These are phyloP conservation scores for Pythium oligandrum DNA, from an alignment of 352 stramenopile species.

Conservation along the genomic window DNA sequence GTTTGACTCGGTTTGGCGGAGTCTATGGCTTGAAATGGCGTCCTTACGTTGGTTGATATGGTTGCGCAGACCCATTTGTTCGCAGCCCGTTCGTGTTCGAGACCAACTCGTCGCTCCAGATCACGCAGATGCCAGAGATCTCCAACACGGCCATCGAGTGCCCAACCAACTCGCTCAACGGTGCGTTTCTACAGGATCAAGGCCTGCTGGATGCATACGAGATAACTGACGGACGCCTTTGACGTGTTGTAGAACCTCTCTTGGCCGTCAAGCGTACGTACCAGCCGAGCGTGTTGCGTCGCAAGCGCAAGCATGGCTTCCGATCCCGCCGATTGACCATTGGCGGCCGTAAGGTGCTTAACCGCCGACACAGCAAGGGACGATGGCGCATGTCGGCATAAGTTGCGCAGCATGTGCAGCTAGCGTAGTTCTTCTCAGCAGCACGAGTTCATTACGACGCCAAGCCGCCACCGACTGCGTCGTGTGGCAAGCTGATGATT, in stretches of 20 bases:
- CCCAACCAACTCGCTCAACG: constrained; percentile 39
- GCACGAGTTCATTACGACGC: too few relatives aligned
- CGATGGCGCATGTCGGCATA: constrained; percentile 84
- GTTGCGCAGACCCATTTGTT: constrained; percentile 27
- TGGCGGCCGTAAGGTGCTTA: constrained; percentile 73
- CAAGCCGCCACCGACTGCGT: too few relatives aligned
- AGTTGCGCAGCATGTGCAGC: constrained; percentile 6
- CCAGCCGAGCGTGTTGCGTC: constrained; percentile 80
- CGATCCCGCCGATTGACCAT: constrained; percentile 69
- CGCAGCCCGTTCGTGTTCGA: constrained; percentile 40
- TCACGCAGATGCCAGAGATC: constrained; percentile 33
- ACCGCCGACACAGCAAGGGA: constrained; percentile 76
- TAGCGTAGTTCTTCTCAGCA: constrained; percentile 16
- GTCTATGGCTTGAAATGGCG: constrained; percentile 1
- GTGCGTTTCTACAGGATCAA: constrained; percentile 8
- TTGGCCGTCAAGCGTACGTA: constrained; percentile 83
- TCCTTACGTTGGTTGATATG: background rate
- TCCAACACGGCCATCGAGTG: constrained; percentile 31
- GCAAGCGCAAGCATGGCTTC: constrained; percentile 86
- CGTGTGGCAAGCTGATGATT: too few relatives aligned
- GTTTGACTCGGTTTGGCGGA: background rate
- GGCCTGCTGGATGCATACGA: background rate
- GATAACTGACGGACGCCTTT: background rate
- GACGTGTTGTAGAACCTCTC: constrained; percentile 39
- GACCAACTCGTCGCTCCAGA: constrained; percentile 28